These are phyloP conservation scores for Exophiala bonariae DNA, from an alignment of 2,329 filamentous ascomycete species.

Conservation along the genomic window DNA sequence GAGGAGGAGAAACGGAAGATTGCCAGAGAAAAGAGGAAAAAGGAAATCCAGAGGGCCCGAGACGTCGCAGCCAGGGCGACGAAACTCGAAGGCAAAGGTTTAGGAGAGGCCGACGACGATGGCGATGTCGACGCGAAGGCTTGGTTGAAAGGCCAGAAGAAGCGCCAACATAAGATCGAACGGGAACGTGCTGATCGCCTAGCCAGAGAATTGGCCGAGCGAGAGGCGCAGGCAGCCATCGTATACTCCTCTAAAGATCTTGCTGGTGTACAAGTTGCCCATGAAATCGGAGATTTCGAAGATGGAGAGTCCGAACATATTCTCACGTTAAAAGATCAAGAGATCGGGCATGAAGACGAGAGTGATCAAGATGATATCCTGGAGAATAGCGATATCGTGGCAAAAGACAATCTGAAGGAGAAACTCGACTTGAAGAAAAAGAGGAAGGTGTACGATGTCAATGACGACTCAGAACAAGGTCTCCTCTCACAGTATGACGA, in stretches of 20 bases:
- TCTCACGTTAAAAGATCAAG: conserved; percentile 89
- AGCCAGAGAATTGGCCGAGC: conserved; percentile 76
- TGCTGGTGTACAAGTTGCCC: conserved; percentile 86
- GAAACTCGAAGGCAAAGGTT: conserved; percentile 75
- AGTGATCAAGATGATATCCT: conserved; percentile 90
- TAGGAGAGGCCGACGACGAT: conserved; percentile 74
- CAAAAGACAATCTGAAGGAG: conserved; percentile 54
- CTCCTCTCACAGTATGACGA: conserved; percentile 94
- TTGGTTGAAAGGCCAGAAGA: conserved; percentile 89
- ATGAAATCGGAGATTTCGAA: conserved; percentile 78
- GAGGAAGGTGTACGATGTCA: conserved; percentile 90
- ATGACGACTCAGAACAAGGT: conserved; percentile 66
- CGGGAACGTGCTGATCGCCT: conserved; percentile 67
- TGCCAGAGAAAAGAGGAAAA: conserved; percentile 72
- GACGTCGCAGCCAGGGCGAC: conserved; percentile 77
- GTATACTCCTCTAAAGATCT: conserved; percentile 86
- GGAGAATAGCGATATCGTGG: conserved; percentile 43
- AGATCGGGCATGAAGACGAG: conserved; percentile 63
- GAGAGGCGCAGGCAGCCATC: conserved; percentile 65
- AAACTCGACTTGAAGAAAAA: conserved; percentile 83
- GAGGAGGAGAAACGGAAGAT: conserved; percentile 69
- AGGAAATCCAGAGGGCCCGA: conserved; percentile 81
- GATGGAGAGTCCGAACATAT: conserved; percentile 70
- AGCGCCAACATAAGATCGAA: conserved; percentile 87
- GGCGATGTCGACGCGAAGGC: conserved; percentile 73